phyloP scores from a whole-genome alignment of 75 land plant genomes.

The Pinus tabuliformis region DNA sequence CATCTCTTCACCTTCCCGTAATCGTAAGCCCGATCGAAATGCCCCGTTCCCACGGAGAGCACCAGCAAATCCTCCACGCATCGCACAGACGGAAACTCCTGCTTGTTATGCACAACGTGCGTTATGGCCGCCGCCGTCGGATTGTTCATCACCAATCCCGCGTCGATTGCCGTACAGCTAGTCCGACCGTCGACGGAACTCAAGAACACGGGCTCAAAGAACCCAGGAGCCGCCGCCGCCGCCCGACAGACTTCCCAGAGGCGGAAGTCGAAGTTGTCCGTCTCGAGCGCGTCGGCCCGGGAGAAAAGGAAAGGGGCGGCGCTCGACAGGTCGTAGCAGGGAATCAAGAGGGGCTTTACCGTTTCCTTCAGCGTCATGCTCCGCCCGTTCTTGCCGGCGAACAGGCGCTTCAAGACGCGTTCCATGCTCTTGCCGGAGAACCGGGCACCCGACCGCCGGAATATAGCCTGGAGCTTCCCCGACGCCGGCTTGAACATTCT shows the following conservation, averaged over 20 bases:
- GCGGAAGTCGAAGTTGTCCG: constrained; percentile 73
- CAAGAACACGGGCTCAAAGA: constrained; percentile 51
- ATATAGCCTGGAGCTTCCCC: constrained; percentile 35
- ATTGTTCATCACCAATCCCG: constrained; percentile 93
- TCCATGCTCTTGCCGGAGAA: constrained; percentile 52
- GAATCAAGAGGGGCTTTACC: constrained; percentile 76
- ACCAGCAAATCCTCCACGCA: constrained; percentile 82
- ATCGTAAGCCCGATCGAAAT: constrained; percentile 19
- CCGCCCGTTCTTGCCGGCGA: constrained; percentile 44
- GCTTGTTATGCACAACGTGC: constrained; percentile 84
- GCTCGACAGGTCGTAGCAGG: constrained; percentile 87
- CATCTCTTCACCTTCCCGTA: constrained; percentile 35
- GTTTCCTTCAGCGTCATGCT: constrained; percentile 69
- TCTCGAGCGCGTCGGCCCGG: constrained; percentile 65
- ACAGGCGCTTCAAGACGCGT: constrained; percentile 34
- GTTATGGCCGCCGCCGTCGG: constrained; percentile 92
- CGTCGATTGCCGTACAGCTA: constrained; percentile 73
- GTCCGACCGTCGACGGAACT: constrained; percentile 78
- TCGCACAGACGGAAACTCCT: constrained; percentile 67
- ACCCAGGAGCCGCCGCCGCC: constrained; percentile 74
- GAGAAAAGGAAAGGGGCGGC: constrained; percentile 87
- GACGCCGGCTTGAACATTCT: constrained; percentile 34
- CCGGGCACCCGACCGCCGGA: neutral
- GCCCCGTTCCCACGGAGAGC: constrained; percentile 87
- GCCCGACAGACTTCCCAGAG: constrained; percentile 89